A percentile compares a stretch with the other conserved stretches of the same genome.
Conservation (phyloP, 768 basidiomycete species). For the Russula sp. region DNA sequence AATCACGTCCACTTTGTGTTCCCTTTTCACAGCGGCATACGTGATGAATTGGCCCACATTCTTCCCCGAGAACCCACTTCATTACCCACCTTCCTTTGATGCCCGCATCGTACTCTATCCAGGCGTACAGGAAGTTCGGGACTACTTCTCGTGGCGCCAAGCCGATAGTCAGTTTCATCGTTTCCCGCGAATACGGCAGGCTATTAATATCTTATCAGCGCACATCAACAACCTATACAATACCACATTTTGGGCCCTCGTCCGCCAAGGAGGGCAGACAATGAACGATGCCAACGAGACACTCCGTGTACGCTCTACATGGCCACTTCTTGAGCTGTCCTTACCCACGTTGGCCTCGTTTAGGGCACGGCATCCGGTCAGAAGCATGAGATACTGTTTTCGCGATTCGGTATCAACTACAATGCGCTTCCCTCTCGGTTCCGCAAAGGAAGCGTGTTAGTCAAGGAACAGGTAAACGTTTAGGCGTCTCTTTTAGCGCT, state of each 20-base stretch:
- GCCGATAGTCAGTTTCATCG: conserved; percentile 70
- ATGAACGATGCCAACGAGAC: conserved; percentile 76
- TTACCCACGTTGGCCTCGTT: neutral
- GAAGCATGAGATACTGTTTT: conserved; percentile 89
- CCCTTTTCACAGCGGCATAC: conserved; percentile 86
- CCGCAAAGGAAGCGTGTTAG: conserved; percentile 79
- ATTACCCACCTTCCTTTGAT: conserved; percentile 90
- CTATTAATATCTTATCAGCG: conserved; percentile 40
- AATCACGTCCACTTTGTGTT: conserved; percentile 74
- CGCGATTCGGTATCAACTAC: conserved; percentile 81
- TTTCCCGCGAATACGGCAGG: neutral
- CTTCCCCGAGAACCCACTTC: conserved; percentile 63
- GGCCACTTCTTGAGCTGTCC: neutral
- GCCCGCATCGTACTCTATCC: conserved; percentile 85
- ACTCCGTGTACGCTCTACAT: conserved; percentile 47
- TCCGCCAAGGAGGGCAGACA: conserved; percentile 72
- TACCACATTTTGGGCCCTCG: conserved; percentile 90
- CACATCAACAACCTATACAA: conserved; percentile 99
- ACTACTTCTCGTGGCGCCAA: conserved; percentile 96
- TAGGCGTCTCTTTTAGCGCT: neutral
- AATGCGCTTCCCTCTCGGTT: conserved; percentile 63
- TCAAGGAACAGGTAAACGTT: conserved; percentile 51
- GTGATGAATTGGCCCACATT: conserved; percentile 78
- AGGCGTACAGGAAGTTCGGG: conserved; percentile 56
- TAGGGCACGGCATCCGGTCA: conserved; percentile 85